These are phyloP conservation scores for Rhizopus sp. DNA, from an alignment of 371 early-diverging fungal genomes.

Conservation along the genomic window DNA sequence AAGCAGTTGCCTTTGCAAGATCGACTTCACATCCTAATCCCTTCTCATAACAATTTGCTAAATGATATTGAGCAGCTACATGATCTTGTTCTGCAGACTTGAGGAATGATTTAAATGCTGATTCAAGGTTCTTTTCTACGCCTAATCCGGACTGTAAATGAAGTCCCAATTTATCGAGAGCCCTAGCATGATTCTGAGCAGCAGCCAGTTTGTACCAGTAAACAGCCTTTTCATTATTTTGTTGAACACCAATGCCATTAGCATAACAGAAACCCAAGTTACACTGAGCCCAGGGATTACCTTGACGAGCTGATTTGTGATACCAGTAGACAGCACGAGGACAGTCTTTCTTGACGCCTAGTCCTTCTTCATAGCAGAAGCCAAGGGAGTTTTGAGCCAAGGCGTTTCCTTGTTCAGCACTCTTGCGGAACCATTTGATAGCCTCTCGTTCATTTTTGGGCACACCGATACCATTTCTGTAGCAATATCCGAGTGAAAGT, in stretches of 20 bases:
- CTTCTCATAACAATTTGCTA: constrained; percentile 70
- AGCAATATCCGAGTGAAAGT: constrained; percentile 84
- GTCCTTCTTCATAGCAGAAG: constrained; percentile 81
- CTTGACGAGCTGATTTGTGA: constrained; percentile 71
- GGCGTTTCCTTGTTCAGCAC: constrained; percentile 73
- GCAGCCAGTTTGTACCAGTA: constrained; percentile 76
- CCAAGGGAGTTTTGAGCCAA: constrained; percentile 85
- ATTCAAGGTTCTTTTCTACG: constrained; percentile 52
- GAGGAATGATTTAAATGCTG: constrained; percentile 62
- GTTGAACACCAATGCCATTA: constrained; percentile 76
- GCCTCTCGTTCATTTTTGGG: constrained; percentile 65
- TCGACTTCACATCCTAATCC: constrained; percentile 67
- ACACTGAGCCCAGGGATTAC: constrained; percentile 89
- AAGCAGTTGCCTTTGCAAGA: constrained; percentile 60
- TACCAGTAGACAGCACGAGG: constrained; percentile 85
- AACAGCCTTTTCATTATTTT: constrained; percentile 64
- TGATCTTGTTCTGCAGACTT: constrained; percentile 68
- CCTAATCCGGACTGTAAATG: constrained; percentile 81
- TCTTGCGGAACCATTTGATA: constrained; percentile 66
- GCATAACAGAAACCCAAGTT: constrained; percentile 86
- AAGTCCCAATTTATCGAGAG: constrained; percentile 83
- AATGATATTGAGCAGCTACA: constrained; percentile 63
- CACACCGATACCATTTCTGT: constrained; percentile 73
- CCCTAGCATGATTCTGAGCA: constrained; percentile 66
- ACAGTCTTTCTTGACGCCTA: constrained; percentile 66